Evolutionary conservation across 2,329 filamentous ascomycete genomes (phyloP), one percentile per base, ranked within the genome.

Genomic region (Epichloe baconii): DNA sequence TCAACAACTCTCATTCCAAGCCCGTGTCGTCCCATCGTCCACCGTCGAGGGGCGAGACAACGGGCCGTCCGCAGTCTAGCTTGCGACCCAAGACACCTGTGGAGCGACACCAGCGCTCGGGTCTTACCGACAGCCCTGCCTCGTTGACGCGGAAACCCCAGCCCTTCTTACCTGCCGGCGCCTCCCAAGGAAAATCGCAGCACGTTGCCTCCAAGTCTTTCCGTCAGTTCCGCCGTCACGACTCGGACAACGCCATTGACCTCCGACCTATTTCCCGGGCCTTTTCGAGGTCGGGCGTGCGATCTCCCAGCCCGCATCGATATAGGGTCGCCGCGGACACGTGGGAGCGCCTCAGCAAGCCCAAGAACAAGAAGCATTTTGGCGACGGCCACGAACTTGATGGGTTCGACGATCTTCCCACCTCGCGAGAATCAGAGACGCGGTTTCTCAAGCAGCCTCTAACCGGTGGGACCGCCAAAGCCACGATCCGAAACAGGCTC

Each of bases 311-410:
- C 59, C 81, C 80, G 46, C 72, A 72, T 59, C 71, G 73, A 54
- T 68, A 64, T 47, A 63, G 62, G 49, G 61, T 66, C 58, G 57
- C 73, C 66, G 76, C 76, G 45, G 75, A 75, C 40, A 68, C 70
- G 5, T 79, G 75, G 72, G 80, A 85, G 57, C 82, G 85, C 45
- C 70, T 95, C 53, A 90, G 79, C 55, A 86, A 83, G 64, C 88
- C 88, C 3, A 68, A 66, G 59, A 66, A 66, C 48, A 68, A 68
- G 57, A 68, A 66, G 55, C 63, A 68, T 75, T 98, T 94, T 69
- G 93, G 93, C 12, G 88, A 96, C 65, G 93, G 93, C 15, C 86
- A 85, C 54, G 93, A 98, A 67, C 75, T 98, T 36, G 91, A 97
- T 58, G 82, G 79, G 2, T 97, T 98, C 64, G 93, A 98, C 64